A percentile compares a stretch with the other conserved stretches of the same genome.
These are phyloP conservation scores for Xylariaceae sp. DNA, from an alignment of 2,329 filamentous ascomycete species.

Conservation along the genomic window DNA sequence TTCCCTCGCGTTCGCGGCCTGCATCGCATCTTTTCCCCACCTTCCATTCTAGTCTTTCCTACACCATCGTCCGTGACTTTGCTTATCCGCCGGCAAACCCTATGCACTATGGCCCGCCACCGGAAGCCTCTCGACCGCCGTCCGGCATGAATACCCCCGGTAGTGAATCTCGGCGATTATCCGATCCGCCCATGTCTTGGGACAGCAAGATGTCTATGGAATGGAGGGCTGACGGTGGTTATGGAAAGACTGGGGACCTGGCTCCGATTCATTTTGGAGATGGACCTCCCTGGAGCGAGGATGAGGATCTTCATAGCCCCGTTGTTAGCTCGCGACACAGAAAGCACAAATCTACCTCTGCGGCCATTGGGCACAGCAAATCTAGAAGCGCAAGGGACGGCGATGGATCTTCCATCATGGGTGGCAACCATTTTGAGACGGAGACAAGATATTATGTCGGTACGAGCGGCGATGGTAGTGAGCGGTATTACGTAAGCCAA, in stretches of 20 bases:
- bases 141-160: constrained; percentile 81
- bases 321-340: constrained; percentile 81
- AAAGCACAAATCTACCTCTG: constrained; percentile 72
- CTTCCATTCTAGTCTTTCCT: constrained; percentile 80
- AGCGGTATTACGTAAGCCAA: constrained; percentile 70
- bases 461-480: constrained; percentile 64
- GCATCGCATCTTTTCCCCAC: constrained; percentile 76
- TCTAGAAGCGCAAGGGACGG: constrained; percentile 42
- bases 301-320: constrained; percentile 89
- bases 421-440: constrained; percentile 49
- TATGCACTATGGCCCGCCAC: constrained; percentile 89
- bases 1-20: constrained; percentile 68
- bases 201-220: constrained; percentile 63
- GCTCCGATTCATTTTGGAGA: constrained; percentile 81
- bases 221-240: constrained; percentile 48
- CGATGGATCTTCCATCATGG: constrained; percentile 42
- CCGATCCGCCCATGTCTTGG: constrained; percentile 74
- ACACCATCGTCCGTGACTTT: constrained; percentile 92
- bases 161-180: constrained; percentile 75
- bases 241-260: constrained; percentile 64
- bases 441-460: constrained; percentile 65
- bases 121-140: constrained; percentile 63
- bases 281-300: constrained; percentile 90
- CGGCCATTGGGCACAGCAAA: constrained; percentile 45
- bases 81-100: constrained; percentile 80